These are phyloP conservation scores for Emmonsiellopsis sp. DNA, from an alignment of 2,329 filamentous ascomycete genomes.

Conservation along the genomic window DNA sequence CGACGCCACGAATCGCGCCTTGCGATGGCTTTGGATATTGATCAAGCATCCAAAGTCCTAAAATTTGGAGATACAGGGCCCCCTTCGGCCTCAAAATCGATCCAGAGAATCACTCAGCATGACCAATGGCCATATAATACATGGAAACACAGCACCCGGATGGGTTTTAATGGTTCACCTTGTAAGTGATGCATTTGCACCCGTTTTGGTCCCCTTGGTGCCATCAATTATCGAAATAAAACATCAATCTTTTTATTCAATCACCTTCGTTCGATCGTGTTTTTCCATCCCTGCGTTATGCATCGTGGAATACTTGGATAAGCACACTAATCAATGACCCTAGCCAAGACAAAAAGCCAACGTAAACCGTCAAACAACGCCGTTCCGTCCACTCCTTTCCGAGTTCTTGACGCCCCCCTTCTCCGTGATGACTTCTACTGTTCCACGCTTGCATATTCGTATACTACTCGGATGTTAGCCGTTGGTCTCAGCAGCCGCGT, in stretches of 20 bases:
- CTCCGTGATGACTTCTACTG: conserved; percentile 96
- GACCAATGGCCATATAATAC: neutral
- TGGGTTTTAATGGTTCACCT: conserved; percentile 18
- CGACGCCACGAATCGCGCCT: conserved; percentile 65
- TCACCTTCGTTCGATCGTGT: neutral
- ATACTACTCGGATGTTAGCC: conserved; percentile 63
- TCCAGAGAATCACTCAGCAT: neutral
- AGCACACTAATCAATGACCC: neutral
- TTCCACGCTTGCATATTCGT: conserved; percentile 77
- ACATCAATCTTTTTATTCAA: neutral
- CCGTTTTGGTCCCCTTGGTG: neutral
- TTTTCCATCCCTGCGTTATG: neutral
- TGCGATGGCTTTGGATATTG: conserved; percentile 71
- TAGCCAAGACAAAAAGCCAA: conserved; percentile 17
- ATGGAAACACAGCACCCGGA: conserved; percentile 11
- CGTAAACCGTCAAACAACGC: conserved; percentile 25
- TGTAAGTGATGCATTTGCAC: conserved; percentile 21
- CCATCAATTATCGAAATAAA: neutral
- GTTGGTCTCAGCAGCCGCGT: conserved; percentile 72
- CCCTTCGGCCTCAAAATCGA: neutral
- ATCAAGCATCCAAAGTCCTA: conserved; percentile 58
- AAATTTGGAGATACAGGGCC: conserved; percentile 33
- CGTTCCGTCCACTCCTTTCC: conserved; percentile 67
- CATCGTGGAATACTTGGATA: neutral
- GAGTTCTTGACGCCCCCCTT: conserved; percentile 77